Evolutionary conservation across 805 yeast genomes (phyloP), one percentile per base, ranked within the genome.

Genomic region (Torulaspora maleeae): DNA sequence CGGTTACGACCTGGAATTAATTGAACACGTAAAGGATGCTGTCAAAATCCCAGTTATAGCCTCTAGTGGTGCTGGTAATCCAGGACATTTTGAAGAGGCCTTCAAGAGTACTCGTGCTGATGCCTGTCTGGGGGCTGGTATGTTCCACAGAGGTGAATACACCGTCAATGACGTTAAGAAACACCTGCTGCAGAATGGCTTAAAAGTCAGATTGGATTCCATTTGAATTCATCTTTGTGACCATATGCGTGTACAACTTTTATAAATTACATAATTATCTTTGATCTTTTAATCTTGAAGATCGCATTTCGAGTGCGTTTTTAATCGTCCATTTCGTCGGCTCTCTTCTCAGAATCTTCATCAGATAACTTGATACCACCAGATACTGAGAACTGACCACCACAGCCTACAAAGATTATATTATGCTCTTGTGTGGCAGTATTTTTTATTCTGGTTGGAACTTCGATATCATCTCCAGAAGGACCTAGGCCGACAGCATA

Each of bases 41-140:
- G 95, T 88, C 5, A 70, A 72, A 1, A 84, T 95, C 38, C 99
- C 99, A 0, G 97, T 93, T 2, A 93, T 93, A 64, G 98, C 99
- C 0, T 89, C 97, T 5, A 83, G 95, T 50, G 99, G 99, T 44
- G 99, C 99, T 5, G 99, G 99, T 41, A 78, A 71, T 17, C 99
- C 99, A 1, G 76, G 73, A 40, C 98, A 93, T 68, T 93, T 93
- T 63, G 80, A 79, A 51, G 88, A 93, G 52, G 99, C 87, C 2
- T 93, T 93, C 60, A 74, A 72, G 37, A 73, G 82, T 36, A 89
- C 97, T 12, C 73, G 77, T 5, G 83, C 93, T 1, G 99, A 93
- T 69, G 99, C 99, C 35, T 98, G 99, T 13, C 74, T 93, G 33
- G 99, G 99, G 30, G 99, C 99, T 3, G 99, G 99, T 36, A 84